Evolutionary conservation across 192 early-diverging fungal species (phyloP).

Genomic region (Pilobolus umbonatus): DNA sequence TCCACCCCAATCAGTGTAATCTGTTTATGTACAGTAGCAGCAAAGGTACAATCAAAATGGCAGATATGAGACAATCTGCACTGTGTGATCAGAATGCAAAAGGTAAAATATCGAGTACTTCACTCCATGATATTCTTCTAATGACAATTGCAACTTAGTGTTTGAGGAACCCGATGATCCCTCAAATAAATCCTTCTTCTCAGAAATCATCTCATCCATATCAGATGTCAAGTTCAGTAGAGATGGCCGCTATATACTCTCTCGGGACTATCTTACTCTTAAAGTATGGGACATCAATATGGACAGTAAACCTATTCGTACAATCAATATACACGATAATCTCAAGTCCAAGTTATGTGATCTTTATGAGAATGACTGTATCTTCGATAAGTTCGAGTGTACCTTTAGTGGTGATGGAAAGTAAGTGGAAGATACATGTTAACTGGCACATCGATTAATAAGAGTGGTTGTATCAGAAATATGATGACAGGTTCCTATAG

Average conservation of each 20-base stretch:
- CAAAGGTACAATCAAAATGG: slow-evolving; percentile 96
- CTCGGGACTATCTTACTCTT: slow-evolving; percentile 94
- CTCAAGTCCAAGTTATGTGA: slow-evolving; percentile 95
- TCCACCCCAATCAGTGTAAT: slow-evolving; percentile 95
- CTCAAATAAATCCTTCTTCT: slow-evolving; percentile 96
- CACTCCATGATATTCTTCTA: neutral
- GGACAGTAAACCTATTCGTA: slow-evolving; percentile 89
- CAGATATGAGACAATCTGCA: slow-evolving; percentile 93
- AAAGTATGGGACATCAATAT: slow-evolving; percentile 99
- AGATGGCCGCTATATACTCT: slow-evolving; percentile 95
- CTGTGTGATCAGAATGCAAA: slow-evolving; percentile 94
- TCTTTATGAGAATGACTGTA: slow-evolving; percentile 99
- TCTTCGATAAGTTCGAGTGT: slow-evolving; percentile 99
- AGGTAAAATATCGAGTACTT: slow-evolving; percentile 42
- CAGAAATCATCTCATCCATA: slow-evolving; percentile 98
- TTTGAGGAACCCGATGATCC: slow-evolving; percentile 97
- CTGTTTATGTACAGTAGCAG: slow-evolving; percentile 98
- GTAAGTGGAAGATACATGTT: slow-evolving; percentile 45
- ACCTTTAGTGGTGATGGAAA: slow-evolving; percentile 92
- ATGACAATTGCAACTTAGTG: slow-evolving; percentile 40
- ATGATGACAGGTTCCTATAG: slow-evolving; percentile 97
- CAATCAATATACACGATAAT: slow-evolving; percentile 96
- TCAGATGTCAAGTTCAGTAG: slow-evolving; percentile 95
- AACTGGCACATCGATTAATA: neutral
- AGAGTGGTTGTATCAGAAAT: slow-evolving; percentile 39